phyloP scores from a whole-genome alignment of 2,329 filamentous ascomycete species.

The Epichloe uncinata region DNA sequence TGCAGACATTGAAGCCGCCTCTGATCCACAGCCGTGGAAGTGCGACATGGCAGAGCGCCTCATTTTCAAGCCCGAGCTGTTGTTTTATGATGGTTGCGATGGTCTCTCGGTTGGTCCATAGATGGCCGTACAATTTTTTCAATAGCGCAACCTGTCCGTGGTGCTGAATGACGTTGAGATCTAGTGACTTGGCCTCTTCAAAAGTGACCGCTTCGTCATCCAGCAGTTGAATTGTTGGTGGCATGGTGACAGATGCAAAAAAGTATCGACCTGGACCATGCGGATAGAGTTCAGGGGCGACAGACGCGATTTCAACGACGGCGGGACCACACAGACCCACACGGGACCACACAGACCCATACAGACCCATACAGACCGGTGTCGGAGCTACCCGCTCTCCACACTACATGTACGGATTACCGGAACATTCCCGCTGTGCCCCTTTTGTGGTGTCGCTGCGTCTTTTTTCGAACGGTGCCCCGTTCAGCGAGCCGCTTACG shows the following conservation, averaged over 20 bases:
- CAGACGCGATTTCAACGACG: too few relatives aligned
- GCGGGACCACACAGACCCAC: too few relatives aligned
- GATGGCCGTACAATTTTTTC: background rate
- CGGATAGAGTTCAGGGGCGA: too few relatives aligned
- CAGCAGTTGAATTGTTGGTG: constrained; percentile 1
- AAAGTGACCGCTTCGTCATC: constrained; percentile 1
- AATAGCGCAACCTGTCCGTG: background rate
- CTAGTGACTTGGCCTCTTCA: background rate
- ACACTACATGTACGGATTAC: too few relatives aligned
- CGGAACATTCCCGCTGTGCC: too few relatives aligned
- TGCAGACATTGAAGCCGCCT: constrained; percentile 23
- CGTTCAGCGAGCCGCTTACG: too few relatives aligned
- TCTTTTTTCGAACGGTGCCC: too few relatives aligned
- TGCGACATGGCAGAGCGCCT: constrained; percentile 13
- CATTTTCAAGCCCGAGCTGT: constrained; percentile 13
- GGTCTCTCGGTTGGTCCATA: constrained; percentile 7
- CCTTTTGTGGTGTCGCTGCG: too few relatives aligned
- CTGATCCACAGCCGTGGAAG: constrained; percentile 15
- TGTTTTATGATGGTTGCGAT: constrained; percentile 11
- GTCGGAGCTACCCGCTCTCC: too few relatives aligned
- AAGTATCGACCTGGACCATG: too few relatives aligned
- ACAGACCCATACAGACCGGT: too few relatives aligned
- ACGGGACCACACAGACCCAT: too few relatives aligned
- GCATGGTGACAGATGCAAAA: background rate
- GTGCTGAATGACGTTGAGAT: constrained; percentile 1